Evolutionary conservation across 768 basidiomycete species (phyloP), one percentile per base, ranked within the genome.

Genomic region (Calocybe cyanea): DNA sequence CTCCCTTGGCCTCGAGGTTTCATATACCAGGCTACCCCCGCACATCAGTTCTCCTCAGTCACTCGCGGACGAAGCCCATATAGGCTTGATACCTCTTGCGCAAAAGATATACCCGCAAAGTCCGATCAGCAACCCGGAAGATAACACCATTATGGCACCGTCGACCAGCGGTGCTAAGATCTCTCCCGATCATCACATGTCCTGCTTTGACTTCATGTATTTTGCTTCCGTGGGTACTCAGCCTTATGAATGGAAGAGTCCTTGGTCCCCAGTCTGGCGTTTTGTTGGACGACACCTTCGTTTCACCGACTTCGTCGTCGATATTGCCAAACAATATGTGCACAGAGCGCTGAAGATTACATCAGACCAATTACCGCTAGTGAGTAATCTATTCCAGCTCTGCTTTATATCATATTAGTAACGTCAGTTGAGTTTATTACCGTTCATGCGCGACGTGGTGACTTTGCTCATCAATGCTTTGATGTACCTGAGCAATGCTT

Each of bases 371-470:
- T 46, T 67, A 25, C 71, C 71, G 9, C 62, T 59, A 6, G 68
- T 70, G 39, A 64, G 64, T 62, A 14, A 6, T 17, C 33, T 6
- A 13, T 28, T 53, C 10, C 30, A 8, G 15, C 14, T 25, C 41
- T 19, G 6, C 30, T 13, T 14, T 28, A 47, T 38, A 19, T 15
- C 18, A 21, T 37, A 35, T 51, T 19, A 7, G 32, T 38, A 30
- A 37, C 25, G 11, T 9, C 19, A 24, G 36, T 33, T n/a, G 37
- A 70, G 68, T 64, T 70, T 47, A 75, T 78, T 49, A 63, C 72
- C 5, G 60, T 78, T 13, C 77, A 78, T 51, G 60, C 69, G 19
- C 70, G 77, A 19, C 68, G 69, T 5, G 70, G 70, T 3, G 76
- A 77, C 52, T 77, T 78, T 55, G 59, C 38, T 7, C 48, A 53